Conservation (phyloP, 164 flowering plant species). For the Kingdonia uniflora region DNA sequence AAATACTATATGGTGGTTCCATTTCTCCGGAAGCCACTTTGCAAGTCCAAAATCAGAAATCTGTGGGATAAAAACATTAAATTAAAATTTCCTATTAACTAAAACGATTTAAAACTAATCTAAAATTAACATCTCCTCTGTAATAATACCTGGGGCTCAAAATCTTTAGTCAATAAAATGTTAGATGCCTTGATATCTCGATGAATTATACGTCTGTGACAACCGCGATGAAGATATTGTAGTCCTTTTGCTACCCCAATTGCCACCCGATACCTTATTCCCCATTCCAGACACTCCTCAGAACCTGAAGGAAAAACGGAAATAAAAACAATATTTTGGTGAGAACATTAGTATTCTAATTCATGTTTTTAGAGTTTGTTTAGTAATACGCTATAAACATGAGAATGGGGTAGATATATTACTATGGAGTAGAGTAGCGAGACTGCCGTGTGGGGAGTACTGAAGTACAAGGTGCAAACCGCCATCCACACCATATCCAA, state of each 20-base stretch:
- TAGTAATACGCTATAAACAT: too few species aligned
- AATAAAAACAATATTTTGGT: too few species aligned
- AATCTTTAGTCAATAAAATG: constrained; percentile 60
- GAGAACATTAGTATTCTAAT: too few species aligned
- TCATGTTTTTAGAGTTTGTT: too few species aligned
- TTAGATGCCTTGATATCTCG: constrained; percentile 97
- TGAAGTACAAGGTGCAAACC: constrained; percentile 84
- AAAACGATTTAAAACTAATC: too few species aligned
- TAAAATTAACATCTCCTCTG: too few species aligned
- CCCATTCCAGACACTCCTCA: constrained; percentile 47
- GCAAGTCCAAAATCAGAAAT: constrained; percentile 98
- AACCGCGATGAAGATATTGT: constrained; percentile 66
- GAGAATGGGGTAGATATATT: neutral
- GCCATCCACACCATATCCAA: constrained; percentile 67
- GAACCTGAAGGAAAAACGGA: constrained; percentile 36
- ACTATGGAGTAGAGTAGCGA: constrained; percentile 73
- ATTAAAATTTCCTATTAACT: too few species aligned
- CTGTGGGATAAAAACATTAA: constrained; percentile 27
- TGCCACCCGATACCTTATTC: constrained; percentile 61
- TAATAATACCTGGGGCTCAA: constrained; percentile 52
- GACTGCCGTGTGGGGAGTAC: constrained; percentile 72
- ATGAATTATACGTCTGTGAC: constrained; percentile 87
- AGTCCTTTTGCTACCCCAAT: constrained; percentile 78
- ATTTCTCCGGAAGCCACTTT: constrained; percentile 95
- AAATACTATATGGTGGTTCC: constrained; percentile 72